These are phyloP conservation scores for Bimuria novae-zelandiae DNA, from an alignment of 2,329 filamentous ascomycete species.

Conservation along the genomic window DNA sequence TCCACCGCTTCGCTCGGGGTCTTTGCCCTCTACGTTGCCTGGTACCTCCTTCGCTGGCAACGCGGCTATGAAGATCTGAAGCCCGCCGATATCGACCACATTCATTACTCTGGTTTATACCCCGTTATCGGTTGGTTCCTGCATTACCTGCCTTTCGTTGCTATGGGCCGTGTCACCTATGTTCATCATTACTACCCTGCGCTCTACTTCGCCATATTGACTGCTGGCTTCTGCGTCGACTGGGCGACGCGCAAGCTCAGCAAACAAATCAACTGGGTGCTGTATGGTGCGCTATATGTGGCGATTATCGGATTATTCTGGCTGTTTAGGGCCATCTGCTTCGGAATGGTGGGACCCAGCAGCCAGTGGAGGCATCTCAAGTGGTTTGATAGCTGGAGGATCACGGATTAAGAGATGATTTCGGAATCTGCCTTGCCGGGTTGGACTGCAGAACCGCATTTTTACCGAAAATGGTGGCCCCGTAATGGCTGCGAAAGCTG, in stretches of 20 bases:
- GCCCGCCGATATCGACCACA: conserved; percentile 81
- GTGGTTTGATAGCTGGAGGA: conserved; percentile 88
- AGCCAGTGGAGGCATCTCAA: conserved; percentile 88
- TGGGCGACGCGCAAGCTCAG: conserved; percentile 75
- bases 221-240: conserved; percentile 84
- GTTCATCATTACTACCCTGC: conserved; percentile 99
- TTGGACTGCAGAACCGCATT: no score
- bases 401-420: conserved; percentile 65
- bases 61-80: conserved; percentile 86
- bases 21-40: conserved; percentile 73
- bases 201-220: conserved; percentile 93
- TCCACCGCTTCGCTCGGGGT: conserved; percentile 78
- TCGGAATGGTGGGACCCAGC: conserved; percentile 89
- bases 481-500: not conserved
- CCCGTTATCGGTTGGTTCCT: conserved; percentile 92
- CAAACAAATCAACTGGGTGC: conserved; percentile 64
- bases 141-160: conserved; percentile 92
- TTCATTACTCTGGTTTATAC: conserved; percentile 92
- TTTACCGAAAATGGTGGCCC: not conserved
- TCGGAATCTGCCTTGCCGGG: not conserved
- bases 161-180: conserved; percentile 98
- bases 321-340: conserved; percentile 90
- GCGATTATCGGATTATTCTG: conserved; percentile 81
- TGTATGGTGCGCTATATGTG: conserved; percentile 77
- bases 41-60: conserved; percentile 95